Evolutionary conservation across 257 asterid genomes (phyloP).

Genomic region (Solanum infundibuliforme): DNA sequence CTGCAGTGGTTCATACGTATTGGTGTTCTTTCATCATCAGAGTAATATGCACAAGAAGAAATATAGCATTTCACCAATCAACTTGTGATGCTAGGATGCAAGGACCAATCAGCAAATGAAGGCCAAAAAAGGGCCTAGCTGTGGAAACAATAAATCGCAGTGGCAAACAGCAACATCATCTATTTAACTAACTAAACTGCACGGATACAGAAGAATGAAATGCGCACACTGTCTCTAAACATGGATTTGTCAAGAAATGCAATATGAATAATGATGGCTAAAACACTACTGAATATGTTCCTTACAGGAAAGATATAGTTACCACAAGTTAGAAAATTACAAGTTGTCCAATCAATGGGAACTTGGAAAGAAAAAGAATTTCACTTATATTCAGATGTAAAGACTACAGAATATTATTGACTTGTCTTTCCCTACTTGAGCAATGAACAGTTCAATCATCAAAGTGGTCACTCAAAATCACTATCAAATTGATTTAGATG

Average conservation of each 20-base stretch:
- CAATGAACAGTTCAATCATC: neutral
- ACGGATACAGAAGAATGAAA: neutral
- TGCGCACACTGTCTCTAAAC: neutral
- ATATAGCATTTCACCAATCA: neutral
- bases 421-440: neutral
- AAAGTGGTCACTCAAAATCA: neutral
- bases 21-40: neutral
- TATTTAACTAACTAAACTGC: neutral
- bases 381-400: neutral
- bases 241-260: neutral
- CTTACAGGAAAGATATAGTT: neutral
- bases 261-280: neutral
- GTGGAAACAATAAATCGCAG: neutral
- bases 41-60: neutral
- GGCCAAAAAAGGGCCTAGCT: neutral
- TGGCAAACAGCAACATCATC: neutral
- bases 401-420: neutral
- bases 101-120: neutral
- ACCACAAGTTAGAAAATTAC: neutral
- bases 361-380: neutral
- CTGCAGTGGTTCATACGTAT: constrained; percentile 28
- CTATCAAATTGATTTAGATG: neutral
- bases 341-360: neutral
- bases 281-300: neutral
- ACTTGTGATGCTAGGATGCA: neutral